Conservation (phyloP, 1,284 basidiomycete species). For the Malassezia cuniculi region DNA sequence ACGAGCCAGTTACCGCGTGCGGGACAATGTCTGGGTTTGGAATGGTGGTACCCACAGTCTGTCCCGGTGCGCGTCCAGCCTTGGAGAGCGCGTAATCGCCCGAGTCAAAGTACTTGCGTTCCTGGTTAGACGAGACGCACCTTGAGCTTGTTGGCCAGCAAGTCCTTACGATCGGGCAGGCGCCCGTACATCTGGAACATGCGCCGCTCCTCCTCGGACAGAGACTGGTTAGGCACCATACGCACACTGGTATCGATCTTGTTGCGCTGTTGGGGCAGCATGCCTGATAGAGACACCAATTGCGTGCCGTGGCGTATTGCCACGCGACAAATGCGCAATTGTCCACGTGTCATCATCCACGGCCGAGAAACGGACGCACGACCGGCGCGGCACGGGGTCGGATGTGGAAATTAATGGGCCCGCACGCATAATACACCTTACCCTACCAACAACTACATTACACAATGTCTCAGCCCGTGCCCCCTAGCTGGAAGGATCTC, state of each 20-base stretch:
- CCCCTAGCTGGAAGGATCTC: conserved; percentile 44
- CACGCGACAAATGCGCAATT: no score
- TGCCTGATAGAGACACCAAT: no score
- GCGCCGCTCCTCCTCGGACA: conserved; percentile 84
- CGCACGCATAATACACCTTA: no score
- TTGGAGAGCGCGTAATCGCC: conserved; percentile 93
- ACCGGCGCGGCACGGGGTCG: no score
- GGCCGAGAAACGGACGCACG: no score
- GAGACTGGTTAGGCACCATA: conserved; percentile 52
- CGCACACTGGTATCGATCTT: conserved; percentile 79
- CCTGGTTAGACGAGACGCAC: conserved; percentile 54
- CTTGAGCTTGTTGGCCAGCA: conserved; percentile 87
- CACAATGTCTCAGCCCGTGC: conserved; percentile 33
- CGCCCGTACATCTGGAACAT: conserved; percentile 89
- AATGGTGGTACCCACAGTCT: conserved; percentile 78
- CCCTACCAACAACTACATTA: no score
- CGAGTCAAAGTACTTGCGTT: conserved; percentile 95
- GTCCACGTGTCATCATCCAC: no score
- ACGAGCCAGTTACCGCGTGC: conserved; percentile 40
- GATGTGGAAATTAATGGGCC: no score
- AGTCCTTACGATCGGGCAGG: conserved; percentile 79
- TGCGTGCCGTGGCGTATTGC: no score
- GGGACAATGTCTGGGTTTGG: conserved; percentile 65
- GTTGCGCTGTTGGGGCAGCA: conserved; percentile 71
- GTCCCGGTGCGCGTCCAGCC: conserved; percentile 76